phyloP scores from a whole-genome alignment of 2,329 filamentous ascomycete species.

The Lachnellula arida region DNA sequence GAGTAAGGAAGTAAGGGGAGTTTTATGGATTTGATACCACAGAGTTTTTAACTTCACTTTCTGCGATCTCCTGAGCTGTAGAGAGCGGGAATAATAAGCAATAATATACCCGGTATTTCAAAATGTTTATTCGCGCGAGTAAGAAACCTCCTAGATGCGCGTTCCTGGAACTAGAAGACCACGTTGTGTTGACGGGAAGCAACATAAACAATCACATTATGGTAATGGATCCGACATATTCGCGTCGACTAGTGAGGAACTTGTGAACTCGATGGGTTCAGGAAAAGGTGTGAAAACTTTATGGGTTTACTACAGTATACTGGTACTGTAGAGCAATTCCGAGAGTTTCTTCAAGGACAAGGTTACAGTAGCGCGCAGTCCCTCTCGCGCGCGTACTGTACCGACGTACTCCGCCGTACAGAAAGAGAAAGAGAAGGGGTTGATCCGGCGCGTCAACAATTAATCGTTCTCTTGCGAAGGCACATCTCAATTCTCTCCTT shows the following conservation, averaged over 20 bases:
- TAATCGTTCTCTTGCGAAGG: background rate
- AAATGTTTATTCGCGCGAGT: background rate
- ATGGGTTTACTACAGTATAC: too few relatives aligned
- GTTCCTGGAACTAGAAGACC: too few relatives aligned
- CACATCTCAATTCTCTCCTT: background rate
- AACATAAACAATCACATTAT: background rate
- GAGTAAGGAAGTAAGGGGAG: background rate
- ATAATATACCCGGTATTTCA: background rate
- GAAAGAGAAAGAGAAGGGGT: background rate
- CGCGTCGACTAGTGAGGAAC: too few relatives aligned
- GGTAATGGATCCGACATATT: background rate
- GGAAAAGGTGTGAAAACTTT: too few relatives aligned
- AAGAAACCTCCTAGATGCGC: background rate
- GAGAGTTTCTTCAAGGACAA: too few relatives aligned
- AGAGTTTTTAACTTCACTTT: background rate
- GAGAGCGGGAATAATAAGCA: constrained; percentile 6
- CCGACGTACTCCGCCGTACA: background rate
- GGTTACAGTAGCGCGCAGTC: too few relatives aligned
- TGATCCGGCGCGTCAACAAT: background rate
- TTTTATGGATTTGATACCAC: constrained; percentile 25
- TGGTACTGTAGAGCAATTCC: too few relatives aligned
- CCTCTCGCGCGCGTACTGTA: too few relatives aligned
- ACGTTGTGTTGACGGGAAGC: background rate
- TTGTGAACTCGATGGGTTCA: background rate
- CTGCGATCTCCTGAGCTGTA: background rate